Percentiles rank a stretch among this genome's conserved stretches.
Evolutionary conservation across 495 filamentous ascomycete species (phyloP).

Genomic region (Neurospora sp.): DNA sequence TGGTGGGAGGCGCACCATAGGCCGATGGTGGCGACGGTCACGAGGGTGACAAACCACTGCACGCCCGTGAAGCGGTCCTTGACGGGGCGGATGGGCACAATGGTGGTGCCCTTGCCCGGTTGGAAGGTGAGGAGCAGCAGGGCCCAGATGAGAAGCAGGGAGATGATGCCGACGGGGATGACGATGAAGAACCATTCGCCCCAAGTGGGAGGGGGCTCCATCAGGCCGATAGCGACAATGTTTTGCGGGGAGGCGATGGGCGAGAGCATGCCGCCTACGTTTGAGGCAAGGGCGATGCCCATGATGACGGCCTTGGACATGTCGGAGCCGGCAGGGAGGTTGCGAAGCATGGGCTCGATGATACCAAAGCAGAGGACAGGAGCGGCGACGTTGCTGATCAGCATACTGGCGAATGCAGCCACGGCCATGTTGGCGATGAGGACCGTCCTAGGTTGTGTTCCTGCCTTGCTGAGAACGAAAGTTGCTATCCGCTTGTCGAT

Average conservation of each 20-base stretch:
- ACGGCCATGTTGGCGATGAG: slow-evolving; percentile 97
- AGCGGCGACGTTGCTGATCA: slow-evolving; percentile 96
- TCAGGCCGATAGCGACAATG: slow-evolving; percentile 90
- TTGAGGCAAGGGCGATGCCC: slow-evolving; percentile 89
- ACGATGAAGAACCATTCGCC: slow-evolving; percentile 94
- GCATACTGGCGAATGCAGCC: slow-evolving; percentile 95
- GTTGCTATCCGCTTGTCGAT: slow-evolving; percentile 96
- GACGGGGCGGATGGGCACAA: slow-evolving; percentile 81
- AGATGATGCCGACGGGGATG: slow-evolving; percentile 84
- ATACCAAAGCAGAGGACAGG: slow-evolving; percentile 98
- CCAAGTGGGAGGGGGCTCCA: slow-evolving; percentile 85
- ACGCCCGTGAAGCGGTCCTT: slow-evolving; percentile 80
- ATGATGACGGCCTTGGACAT: slow-evolving; percentile 95
- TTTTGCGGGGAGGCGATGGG: slow-evolving; percentile 97
- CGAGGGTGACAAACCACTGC: slow-evolving; percentile 82
- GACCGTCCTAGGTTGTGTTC: slow-evolving; percentile 77
- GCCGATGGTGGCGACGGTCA: slow-evolving; percentile 78
- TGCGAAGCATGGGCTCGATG: slow-evolving; percentile 90
- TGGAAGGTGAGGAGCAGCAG: slow-evolving; percentile 78
- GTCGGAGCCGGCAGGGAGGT: slow-evolving; percentile 75
- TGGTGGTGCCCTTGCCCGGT: slow-evolving; percentile 74
- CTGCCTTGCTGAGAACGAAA: slow-evolving; percentile 93
- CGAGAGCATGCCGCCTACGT: slow-evolving; percentile 91
- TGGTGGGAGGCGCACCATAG: slow-evolving; percentile 92
- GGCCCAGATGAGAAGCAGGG: slow-evolving; percentile 79